Conservation (phyloP, 305 asterid species). For the Salvia sclarea region DNA sequence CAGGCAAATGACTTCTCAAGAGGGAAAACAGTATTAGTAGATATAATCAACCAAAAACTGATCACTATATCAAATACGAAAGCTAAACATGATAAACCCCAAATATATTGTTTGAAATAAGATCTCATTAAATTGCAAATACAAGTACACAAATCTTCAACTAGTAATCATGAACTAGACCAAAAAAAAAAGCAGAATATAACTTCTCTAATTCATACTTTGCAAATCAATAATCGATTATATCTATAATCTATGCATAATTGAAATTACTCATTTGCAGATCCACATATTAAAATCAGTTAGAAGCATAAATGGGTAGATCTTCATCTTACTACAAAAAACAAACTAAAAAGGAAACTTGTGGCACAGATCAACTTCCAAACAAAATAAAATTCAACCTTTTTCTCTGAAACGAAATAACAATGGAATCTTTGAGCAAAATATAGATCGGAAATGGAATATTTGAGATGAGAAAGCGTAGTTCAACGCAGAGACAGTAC, state of each 20-base stretch:
- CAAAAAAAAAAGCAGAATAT: neutral
- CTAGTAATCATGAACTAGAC: neutral
- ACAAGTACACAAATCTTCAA: neutral
- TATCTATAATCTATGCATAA: neutral
- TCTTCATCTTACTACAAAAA: neutral
- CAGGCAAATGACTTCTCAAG: neutral
- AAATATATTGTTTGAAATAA: neutral
- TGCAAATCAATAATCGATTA: neutral
- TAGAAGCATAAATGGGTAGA: neutral
- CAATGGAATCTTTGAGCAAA: neutral
- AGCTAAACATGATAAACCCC: neutral
- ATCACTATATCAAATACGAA: neutral
- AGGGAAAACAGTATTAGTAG: neutral
- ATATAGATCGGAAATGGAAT: conserved; percentile 16
- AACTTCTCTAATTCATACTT: neutral
- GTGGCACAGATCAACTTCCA: neutral
- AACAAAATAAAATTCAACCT: conserved; percentile 8
- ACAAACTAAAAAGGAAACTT: neutral
- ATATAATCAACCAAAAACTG: neutral
- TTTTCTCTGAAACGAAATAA: neutral
- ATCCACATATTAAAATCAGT: neutral
- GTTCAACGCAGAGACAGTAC: conserved; percentile 30
- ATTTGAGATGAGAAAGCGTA: neutral
- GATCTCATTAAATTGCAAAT: neutral
- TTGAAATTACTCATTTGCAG: neutral